Conservation (phyloP, 2,329 filamentous ascomycete genomes). For the Colletotrichum godetiae region DNA sequence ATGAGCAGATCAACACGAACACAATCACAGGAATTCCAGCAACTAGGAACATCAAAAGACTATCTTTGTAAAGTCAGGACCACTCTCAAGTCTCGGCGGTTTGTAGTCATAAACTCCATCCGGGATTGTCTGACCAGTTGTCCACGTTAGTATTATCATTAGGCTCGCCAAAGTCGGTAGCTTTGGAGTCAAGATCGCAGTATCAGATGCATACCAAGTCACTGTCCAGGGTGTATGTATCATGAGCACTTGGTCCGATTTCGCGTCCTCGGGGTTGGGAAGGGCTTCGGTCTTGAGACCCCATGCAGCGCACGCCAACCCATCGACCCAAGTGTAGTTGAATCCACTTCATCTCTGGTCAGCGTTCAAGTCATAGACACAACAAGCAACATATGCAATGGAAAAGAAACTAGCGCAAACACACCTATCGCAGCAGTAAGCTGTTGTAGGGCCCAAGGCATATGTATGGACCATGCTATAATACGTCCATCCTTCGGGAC, state of each 20-base stretch:
- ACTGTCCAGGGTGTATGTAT: slow-evolving; percentile 18
- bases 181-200: slow-evolving; percentile 18
- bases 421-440: slow-evolving; percentile 21
- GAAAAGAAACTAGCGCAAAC: background rate
- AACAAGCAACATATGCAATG: background rate
- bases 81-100: background rate
- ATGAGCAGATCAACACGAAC: slow-evolving; percentile 3
- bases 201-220: slow-evolving; percentile 21
- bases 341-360: background rate
- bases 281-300: background rate
- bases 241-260: background rate
- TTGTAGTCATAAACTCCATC: slow-evolving; percentile 10
- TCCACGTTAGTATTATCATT: slow-evolving; percentile 17
- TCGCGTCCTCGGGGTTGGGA: background rate
- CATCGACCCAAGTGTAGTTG: background rate
- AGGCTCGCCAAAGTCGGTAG: slow-evolving; percentile 19
- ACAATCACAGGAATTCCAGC: slow-evolving; percentile 25
- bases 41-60: background rate
- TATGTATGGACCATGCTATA: background rate
- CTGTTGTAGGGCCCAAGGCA: slow-evolving; percentile 3
- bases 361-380: background rate
- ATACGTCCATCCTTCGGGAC: slow-evolving; percentile 24
- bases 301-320: background rate
- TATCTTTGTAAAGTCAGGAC: background rate
- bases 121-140: slow-evolving; percentile 22